Evolutionary conservation across 352 stramenopile species (phyloP).

Genomic region (Globisporangium heterothallicum): DNA sequence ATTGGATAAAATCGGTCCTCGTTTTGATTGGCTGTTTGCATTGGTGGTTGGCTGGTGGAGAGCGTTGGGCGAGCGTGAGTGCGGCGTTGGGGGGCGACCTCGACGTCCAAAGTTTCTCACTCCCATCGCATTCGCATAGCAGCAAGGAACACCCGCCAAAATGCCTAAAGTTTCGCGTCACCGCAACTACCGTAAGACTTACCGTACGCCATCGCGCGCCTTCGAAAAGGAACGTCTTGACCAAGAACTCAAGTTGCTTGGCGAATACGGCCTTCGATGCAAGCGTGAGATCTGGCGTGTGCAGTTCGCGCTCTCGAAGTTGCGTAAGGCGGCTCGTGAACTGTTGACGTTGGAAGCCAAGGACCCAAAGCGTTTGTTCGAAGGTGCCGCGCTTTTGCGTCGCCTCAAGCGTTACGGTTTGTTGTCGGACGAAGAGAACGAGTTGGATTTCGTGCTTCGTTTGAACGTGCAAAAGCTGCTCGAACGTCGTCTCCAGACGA

Average conservation of each 20-base stretch:
- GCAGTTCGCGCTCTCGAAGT: conserved; percentile 98
- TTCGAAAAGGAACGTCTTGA: conserved; percentile 99
- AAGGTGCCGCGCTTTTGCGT: conserved; percentile 96
- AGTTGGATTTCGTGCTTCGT: conserved; percentile 98
- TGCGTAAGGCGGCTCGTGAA: conserved; percentile 97
- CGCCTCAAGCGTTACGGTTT: conserved; percentile 97
- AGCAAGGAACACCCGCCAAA: conserved; percentile 57
- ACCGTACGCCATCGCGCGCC: conserved; percentile 97
- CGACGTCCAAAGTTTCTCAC: conserved; percentile 23
- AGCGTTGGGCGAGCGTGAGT: conserved; percentile 4
- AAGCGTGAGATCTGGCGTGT: conserved; percentile 99
- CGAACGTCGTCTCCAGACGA: conserved; percentile 97
- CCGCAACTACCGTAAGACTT: conserved; percentile 96
- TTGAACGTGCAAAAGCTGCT: conserved; percentile 99
- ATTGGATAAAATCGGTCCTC: conserved; percentile 14
- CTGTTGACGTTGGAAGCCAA: conserved; percentile 97
- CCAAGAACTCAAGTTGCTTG: conserved; percentile 98
- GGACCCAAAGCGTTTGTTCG: conserved; percentile 98
- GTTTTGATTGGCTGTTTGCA: conserved; percentile 32
- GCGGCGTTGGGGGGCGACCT: neutral
- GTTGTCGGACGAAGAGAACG: conserved; percentile 96
- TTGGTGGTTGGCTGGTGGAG: conserved; percentile 44
- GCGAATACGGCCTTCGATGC: conserved; percentile 99
- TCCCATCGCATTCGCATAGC: conserved; percentile 68
- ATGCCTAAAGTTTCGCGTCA: conserved; percentile 87